Percentiles rank a stretch among this genome's conserved stretches.
These are phyloP conservation scores for Avena atlantica DNA, from an alignment of 176 grass and related monocot species.

Conservation along the genomic window DNA sequence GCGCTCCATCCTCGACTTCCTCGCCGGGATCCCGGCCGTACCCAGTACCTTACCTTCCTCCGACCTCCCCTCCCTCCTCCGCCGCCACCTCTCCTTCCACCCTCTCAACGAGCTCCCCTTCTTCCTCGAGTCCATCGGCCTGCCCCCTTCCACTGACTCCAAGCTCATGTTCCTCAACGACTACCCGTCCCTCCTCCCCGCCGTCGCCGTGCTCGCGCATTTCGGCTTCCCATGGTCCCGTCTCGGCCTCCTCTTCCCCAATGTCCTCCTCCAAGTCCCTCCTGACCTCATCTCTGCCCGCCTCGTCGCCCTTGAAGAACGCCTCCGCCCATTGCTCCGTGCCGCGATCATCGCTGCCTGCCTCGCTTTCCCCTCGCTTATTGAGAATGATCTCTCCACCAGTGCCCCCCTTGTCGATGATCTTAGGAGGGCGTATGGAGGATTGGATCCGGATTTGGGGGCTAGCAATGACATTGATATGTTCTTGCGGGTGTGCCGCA, in stretches of 20 bases:
- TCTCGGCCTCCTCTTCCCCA: constrained; percentile 60
- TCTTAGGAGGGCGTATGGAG: constrained; percentile 48
- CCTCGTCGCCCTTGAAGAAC: constrained; percentile 55
- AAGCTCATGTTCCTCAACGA: constrained; percentile 67
- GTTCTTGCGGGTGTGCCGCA: constrained; percentile 61
- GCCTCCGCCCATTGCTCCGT: constrained; percentile 48
- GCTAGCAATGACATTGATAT: constrained; percentile 71
- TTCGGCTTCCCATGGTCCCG: constrained; percentile 76
- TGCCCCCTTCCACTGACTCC: constrained; percentile 31
- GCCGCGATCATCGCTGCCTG: constrained; percentile 66
- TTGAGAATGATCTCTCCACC: constrained; percentile 45
- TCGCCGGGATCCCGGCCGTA: constrained; percentile 50
- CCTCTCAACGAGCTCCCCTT: constrained; percentile 89
- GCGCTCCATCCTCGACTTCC: constrained; percentile 59
- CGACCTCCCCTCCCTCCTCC: constrained; percentile 53
- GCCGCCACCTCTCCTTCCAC: constrained; percentile 64
- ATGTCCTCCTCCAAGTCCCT: constrained; percentile 48
- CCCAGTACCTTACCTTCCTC: constrained; percentile 39
- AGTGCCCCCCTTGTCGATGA: constrained; percentile 56
- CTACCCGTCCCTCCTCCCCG: constrained; percentile 56
- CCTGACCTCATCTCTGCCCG: constrained; percentile 52
- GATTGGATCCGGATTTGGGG: constrained; percentile 42
- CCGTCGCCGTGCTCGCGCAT: constrained; percentile 55
- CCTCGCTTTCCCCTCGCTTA: constrained; percentile 60
- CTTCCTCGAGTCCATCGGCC: constrained; percentile 91